These are phyloP conservation scores for Lepidium didymum DNA, from an alignment of 345 rosid genomes.

Conservation along the genomic window DNA sequence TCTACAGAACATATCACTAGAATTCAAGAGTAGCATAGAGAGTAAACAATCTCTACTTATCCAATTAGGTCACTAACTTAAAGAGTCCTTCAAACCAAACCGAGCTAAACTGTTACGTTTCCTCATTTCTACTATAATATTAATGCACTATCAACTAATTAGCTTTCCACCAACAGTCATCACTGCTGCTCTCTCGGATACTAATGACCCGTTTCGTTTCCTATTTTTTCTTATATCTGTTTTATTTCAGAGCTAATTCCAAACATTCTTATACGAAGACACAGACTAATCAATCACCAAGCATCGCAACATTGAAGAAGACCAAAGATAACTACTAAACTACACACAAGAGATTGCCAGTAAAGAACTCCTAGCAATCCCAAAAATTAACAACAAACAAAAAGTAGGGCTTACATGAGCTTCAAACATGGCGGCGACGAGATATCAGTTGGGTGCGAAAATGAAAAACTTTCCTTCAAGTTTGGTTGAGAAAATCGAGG, in stretches of 20 bases:
- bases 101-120: neutral
- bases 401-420: slow-evolving; percentile 55
- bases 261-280: neutral
- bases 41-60: neutral
- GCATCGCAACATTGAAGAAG: neutral
- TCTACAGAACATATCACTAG: neutral
- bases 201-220: neutral
- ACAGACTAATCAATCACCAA: neutral
- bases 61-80: neutral
- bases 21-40: neutral
- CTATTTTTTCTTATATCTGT: neutral
- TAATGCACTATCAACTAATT: neutral
- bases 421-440: slow-evolving; percentile 71
- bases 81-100: neutral
- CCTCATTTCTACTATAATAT: neutral
- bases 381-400: neutral
- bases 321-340: neutral
- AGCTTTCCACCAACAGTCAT: neutral
- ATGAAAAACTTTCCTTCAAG: slow-evolving; percentile 10
- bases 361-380: neutral
- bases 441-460: slow-evolving; percentile 8
- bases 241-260: neutral
- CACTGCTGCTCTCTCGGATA: neutral
- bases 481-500: slow-evolving; percentile 24
- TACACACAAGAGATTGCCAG: neutral